Evolutionary conservation across 371 early-diverging fungal genomes (phyloP), one percentile per base, ranked within the genome.

Genomic region (Lichtheimia hyalospora): DNA sequence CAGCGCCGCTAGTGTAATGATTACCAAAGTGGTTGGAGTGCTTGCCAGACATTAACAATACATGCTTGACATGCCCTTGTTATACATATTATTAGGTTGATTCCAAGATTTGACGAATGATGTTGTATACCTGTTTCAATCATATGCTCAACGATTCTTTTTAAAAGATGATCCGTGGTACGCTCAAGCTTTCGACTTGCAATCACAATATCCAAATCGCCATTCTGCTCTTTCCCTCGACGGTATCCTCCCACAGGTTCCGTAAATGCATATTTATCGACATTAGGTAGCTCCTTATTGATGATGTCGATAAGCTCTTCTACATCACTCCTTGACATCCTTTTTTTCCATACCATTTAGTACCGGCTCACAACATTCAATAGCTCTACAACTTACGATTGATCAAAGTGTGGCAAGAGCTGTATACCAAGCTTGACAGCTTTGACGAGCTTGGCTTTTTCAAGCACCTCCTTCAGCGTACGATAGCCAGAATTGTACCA

Each of bases 401-500:
- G 66, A n/a, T 56, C 51, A 51, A 84, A 70, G 40, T 84, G 77
- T 6, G 73, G 67, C 13, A 68, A 67, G 23, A 82, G 39, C 23
- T 77, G 58, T 4, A 83, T 68, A 6, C 82, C 78, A 0, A 77
- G 43, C 50, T 57, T 50, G 5, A 72, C 67, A 14, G 61, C 61
- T 2, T 62, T 39, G 3, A 68, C 61, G 24, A 84, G 44, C 20
- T 69, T 61, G 49, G 74, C 70, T 5, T 64, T 54, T 41, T 75
- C 62, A 7, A 68, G 48, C 46, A 73, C 70, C n/a, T 79, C 75
- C 14, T 69, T 69, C 18, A 84, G 49, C 18, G 75, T 66, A n/a
- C 75, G 62, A 61, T 83, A 79, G 2, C 84, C 84, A 20, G 57
- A 53, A 52, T 64, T 62, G 65, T 75, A 84, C 84, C 84, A 84